Conservation (phyloP, 2,329 filamentous ascomycete species). For the Apiospora arundinis region DNA sequence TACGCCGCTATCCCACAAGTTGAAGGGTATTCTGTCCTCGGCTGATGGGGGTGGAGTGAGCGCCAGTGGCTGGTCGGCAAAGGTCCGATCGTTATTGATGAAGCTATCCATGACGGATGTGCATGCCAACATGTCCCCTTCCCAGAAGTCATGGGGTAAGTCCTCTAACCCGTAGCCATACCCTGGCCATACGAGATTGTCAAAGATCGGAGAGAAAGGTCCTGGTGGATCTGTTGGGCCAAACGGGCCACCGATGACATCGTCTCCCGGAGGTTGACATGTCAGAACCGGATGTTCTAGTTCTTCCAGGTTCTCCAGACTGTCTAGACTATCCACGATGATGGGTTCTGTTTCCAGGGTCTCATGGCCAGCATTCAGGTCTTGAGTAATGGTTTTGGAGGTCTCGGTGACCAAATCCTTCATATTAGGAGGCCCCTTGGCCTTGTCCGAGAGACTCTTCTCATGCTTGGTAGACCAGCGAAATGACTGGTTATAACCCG, state of each 20-base stretch:
- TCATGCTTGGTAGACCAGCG: slow-evolving; percentile 52
- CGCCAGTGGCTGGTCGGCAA: slow-evolving; percentile 11
- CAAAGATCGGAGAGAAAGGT: slow-evolving; percentile 20
- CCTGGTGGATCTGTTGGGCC: not conserved
- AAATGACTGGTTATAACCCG: slow-evolving; percentile 41
- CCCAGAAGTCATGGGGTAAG: slow-evolving; percentile 27
- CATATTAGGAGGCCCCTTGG: slow-evolving; percentile 24
- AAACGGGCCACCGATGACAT: not conserved
- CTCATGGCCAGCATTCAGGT: not conserved
- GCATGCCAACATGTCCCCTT: slow-evolving; percentile 20
- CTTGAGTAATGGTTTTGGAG: slow-evolving; percentile 21
- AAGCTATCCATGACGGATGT: not conserved
- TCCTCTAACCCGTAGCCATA: slow-evolving; percentile 27
- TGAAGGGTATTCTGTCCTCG: slow-evolving; percentile 5
- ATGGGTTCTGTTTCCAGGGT: not conserved
- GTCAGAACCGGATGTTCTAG: slow-evolving; percentile 1
- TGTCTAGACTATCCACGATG: not conserved
- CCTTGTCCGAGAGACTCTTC: slow-evolving; percentile 27
- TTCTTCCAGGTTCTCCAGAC: not conserved
- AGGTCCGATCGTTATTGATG: slow-evolving; percentile 5
- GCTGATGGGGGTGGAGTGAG: slow-evolving; percentile 12
- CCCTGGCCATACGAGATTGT: slow-evolving; percentile 25
- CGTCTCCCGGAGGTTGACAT: not conserved
- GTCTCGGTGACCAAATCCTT: slow-evolving; percentile 25
- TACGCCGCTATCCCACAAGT: not conserved